Evolutionary conservation across 805 yeast species (phyloP), one percentile per base, ranked within the genome.

Genomic region (Yarrowia sp.): DNA sequence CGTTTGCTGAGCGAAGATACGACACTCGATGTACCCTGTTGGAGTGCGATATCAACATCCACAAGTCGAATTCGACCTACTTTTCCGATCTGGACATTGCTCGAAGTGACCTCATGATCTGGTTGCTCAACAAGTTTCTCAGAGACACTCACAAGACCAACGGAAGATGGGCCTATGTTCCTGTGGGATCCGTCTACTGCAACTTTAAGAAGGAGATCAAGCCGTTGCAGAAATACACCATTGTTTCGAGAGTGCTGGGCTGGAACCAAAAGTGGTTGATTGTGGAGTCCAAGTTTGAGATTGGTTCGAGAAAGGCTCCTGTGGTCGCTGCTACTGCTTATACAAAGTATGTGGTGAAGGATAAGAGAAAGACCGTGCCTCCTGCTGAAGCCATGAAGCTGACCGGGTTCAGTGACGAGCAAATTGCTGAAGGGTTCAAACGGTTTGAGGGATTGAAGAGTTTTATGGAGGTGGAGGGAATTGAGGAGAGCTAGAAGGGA

Each of bases 251-350:
- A 42, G 81, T 92, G 17, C 73, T 89, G 6, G 87, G 93, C 8
- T 92, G 97, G 96, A 95, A 90, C 76, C 79, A 83, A 38, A 92
- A 92, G 74, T 91, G 97, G 97, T 70, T 92, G 13, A 92, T 85
- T 72, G 82, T 90, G 11, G 68, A 88, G 28, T 83, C 88, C 45
- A 81, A 84, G 70, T 90, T 91, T 71, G 82, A 81, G 11, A 77
- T 80, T 45, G 70, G 74, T 10, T 69, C 71, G 14, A 65, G 69
- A 18, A 76, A 74, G 11, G 72, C 69, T 6, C 74, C 74, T n/a
- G 73, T 76, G 7, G 68, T 82, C 32, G 81, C 85, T 70, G 85
- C 91, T 0, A 76, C 85, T 18, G 84, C 88, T 1, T 73, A 91
- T 31, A 87, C 96, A 9, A 90, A 88, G 74, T 88, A 91, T 69